Percentiles rank a stretch among this genome's conserved stretches.
Conservation (phyloP, 345 rosid species). For the Salix brachista region DNA sequence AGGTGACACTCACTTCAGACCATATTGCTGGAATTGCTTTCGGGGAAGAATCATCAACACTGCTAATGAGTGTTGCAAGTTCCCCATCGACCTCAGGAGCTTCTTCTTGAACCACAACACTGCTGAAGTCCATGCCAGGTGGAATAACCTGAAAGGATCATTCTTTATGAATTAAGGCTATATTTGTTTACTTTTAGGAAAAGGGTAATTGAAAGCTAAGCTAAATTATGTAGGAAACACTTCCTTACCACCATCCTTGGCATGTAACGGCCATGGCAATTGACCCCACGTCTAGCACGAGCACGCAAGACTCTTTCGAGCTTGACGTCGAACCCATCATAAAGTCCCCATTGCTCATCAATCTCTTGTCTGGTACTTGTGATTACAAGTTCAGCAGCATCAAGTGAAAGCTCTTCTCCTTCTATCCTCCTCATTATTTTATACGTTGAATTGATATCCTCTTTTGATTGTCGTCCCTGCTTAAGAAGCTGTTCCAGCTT, state of each 20-base stretch:
- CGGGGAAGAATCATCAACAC: conserved; percentile 81
- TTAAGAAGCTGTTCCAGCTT: conserved; percentile 94
- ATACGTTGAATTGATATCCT: conserved; percentile 87
- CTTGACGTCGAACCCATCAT: conserved; percentile 96
- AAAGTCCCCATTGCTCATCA: conserved; percentile 98
- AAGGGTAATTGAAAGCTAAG: background rate
- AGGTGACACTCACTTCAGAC: conserved; percentile 65
- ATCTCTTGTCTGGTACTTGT: conserved; percentile 95
- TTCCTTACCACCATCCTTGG: conserved; percentile 91
- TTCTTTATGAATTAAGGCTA: background rate
- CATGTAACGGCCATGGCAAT: conserved; percentile 93
- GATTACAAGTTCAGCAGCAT: conserved; percentile 94
- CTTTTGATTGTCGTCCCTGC: conserved; percentile 85
- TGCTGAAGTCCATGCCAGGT: conserved; percentile 99
- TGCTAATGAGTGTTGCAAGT: conserved; percentile 45
- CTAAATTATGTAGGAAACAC: background rate
- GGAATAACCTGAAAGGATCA: conserved; percentile 69
- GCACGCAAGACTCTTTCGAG: conserved; percentile 90
- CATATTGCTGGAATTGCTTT: conserved; percentile 81
- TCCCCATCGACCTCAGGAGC: conserved; percentile 76
- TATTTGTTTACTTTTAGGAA: background rate
- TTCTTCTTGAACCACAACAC: conserved; percentile 87
- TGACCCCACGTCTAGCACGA: conserved; percentile 84
- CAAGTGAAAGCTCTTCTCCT: conserved; percentile 88
- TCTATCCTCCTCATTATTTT: conserved; percentile 93